Conservation (phyloP, 352 stramenopile genomes). For the Phytopythium vexans region DNA sequence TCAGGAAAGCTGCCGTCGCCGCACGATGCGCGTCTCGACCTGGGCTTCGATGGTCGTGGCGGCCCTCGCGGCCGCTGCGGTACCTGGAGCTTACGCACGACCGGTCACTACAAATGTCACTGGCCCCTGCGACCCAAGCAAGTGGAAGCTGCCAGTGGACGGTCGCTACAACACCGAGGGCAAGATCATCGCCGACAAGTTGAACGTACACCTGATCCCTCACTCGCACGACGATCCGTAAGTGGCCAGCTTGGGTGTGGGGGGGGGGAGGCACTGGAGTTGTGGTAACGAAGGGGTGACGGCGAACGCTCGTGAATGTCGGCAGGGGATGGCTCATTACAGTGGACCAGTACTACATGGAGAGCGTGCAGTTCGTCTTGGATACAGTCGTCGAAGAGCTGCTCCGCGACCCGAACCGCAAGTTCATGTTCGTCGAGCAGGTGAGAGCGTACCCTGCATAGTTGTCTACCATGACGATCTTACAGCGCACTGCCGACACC, state of each 20-base stretch:
- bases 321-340: slow-evolving; percentile 92
- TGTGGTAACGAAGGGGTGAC: neutral
- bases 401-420: slow-evolving; percentile 83
- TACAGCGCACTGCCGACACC: too few species aligned
- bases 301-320: slow-evolving; percentile 2
- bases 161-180: slow-evolving; percentile 68
- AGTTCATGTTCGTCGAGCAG: slow-evolving; percentile 96
- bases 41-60: too few species aligned
- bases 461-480: too few species aligned
- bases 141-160: slow-evolving; percentile 62
- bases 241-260: too few species aligned
- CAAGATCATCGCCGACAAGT: slow-evolving; percentile 48
- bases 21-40: too few species aligned
- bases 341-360: slow-evolving; percentile 97
- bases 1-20: too few species aligned
- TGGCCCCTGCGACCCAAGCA: slow-evolving; percentile 48
- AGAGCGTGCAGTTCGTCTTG: slow-evolving; percentile 94
- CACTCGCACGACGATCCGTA: slow-evolving; percentile 95
- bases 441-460: too few species aligned
- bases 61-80: slow-evolving; percentile 7
- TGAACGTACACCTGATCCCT: slow-evolving; percentile 97
- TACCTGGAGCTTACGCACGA: too few species aligned
- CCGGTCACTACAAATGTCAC: too few species aligned
- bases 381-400: slow-evolving; percentile 91
- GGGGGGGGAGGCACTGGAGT: too few species aligned